Conservation (phyloP, 1,284 basidiomycete genomes). For the Microbotryum violaceum region DNA sequence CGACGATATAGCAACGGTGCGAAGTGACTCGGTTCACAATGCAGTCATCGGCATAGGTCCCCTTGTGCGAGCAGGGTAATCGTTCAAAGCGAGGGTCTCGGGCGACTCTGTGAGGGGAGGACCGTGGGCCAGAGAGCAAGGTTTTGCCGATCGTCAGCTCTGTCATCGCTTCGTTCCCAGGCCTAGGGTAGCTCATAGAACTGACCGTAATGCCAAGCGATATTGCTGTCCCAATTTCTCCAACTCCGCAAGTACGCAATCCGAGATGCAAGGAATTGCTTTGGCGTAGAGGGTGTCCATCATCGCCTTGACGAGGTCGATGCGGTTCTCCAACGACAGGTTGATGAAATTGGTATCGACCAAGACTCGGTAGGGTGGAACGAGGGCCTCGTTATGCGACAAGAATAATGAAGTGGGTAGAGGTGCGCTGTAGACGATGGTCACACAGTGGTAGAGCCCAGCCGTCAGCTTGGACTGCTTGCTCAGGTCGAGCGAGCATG, state of each 20-base stretch:
- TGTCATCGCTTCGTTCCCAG: background rate
- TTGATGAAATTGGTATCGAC: constrained; percentile 99
- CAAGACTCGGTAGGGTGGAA: constrained; percentile 91
- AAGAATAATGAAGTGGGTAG: constrained; percentile 88
- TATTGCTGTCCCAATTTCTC: constrained; percentile 97
- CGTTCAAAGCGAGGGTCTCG: constrained; percentile 96
- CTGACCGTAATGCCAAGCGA: constrained; percentile 78
- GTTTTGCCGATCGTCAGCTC: background rate
- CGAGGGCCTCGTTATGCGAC: constrained; percentile 89
- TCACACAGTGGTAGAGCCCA: too few relatives aligned
- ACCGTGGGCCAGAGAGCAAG: background rate
- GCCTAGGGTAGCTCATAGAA: constrained; percentile 17
- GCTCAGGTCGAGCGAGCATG: background rate
- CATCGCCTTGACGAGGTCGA: constrained; percentile 94
- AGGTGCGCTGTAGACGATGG: constrained; percentile 52
- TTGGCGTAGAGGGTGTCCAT: constrained; percentile 99
- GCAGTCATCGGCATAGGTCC: constrained; percentile 98
- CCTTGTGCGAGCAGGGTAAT: constrained; percentile 80
- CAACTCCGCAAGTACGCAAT: constrained; percentile 95
- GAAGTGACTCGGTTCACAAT: constrained; percentile 88
- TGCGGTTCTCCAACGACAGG: constrained; percentile 94
- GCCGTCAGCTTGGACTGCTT: background rate
- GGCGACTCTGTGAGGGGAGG: constrained; percentile 60
- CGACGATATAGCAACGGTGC: constrained; percentile 95
- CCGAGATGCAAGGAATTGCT: constrained; percentile 98